These are phyloP conservation scores for Pichia occidentalis DNA, from an alignment of 805 yeast species.

Conservation along the genomic window DNA sequence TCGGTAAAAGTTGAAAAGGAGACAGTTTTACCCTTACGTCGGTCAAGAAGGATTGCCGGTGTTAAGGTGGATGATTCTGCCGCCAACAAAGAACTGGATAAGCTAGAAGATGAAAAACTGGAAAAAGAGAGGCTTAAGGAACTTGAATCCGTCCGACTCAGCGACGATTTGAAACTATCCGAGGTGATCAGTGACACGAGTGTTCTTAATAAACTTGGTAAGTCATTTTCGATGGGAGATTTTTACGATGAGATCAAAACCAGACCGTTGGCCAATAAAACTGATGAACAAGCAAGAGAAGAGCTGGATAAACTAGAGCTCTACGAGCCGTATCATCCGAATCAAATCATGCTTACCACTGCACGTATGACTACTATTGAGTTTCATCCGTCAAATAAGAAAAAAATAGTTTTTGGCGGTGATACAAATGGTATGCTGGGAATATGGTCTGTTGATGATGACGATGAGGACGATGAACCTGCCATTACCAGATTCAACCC, in stretches of 20 bases:
- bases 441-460: constrained; percentile 68
- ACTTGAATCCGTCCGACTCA: constrained; percentile 41
- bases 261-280: constrained; percentile 32
- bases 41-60: constrained; percentile 78
- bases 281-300: constrained; percentile 42
- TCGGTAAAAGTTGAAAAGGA: constrained; percentile 27
- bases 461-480: constrained; percentile 34
- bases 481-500: constrained; percentile 60
- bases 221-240: constrained; percentile 61
- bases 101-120: constrained; percentile 30
- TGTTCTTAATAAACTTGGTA: constrained; percentile 35
- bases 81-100: constrained; percentile 32
- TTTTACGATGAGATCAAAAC: constrained; percentile 49
- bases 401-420: constrained; percentile 71
- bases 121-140: constrained; percentile 39
- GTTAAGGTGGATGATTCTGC: constrained; percentile 40
- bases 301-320: constrained; percentile 47
- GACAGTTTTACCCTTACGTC: constrained; percentile 50
- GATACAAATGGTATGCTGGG: constrained; percentile 87
- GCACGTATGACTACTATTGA: constrained; percentile 68
- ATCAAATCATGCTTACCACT: constrained; percentile 61
- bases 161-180: constrained; percentile 57
- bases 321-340: constrained; percentile 55
- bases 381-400: constrained; percentile 67
- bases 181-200: constrained; percentile 45